phyloP scores from a whole-genome alignment of 139 green algal species.

The Tetraselmis striata region DNA sequence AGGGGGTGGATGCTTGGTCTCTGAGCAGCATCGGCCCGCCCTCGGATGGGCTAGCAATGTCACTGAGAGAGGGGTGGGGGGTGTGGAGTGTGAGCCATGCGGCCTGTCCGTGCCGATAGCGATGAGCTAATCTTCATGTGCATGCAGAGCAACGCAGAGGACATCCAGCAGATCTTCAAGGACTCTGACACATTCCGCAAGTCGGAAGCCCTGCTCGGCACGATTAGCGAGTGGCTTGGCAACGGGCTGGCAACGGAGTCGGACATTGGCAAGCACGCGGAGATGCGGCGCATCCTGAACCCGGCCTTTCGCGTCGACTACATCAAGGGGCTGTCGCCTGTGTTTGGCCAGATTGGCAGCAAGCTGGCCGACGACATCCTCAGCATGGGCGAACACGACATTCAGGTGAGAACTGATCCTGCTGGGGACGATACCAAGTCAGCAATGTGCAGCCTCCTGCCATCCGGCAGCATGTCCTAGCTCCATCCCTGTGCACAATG shows the following conservation, averaged over 20 bases:
- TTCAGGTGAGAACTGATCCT: too few relatives aligned
- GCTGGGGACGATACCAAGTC: too few relatives aligned
- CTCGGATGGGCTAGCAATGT: too few relatives aligned
- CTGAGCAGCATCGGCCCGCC: too few relatives aligned
- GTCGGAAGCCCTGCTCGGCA: background rate
- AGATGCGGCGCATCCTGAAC: background rate
- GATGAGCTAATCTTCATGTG: too few relatives aligned
- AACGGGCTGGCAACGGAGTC: background rate
- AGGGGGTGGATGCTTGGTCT: background rate
- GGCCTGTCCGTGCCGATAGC: too few relatives aligned
- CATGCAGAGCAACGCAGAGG: background rate
- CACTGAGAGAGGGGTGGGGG: background rate
- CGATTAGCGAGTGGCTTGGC: background rate
- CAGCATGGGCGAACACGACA: conserved; percentile 1
- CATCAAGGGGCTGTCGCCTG: background rate
- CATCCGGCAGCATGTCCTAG: too few relatives aligned
- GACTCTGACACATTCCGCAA: background rate
- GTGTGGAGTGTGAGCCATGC: background rate
- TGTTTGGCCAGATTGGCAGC: background rate
- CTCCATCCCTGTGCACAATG: too few relatives aligned
- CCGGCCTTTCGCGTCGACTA: background rate
- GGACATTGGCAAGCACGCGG: background rate
- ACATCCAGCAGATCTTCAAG: background rate
- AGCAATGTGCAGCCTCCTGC: too few relatives aligned
- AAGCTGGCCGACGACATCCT: background rate